Evolutionary conservation across 768 basidiomycete species (phyloP), one percentile per base, ranked within the genome.

Genomic region (Lenzites betulinus): DNA sequence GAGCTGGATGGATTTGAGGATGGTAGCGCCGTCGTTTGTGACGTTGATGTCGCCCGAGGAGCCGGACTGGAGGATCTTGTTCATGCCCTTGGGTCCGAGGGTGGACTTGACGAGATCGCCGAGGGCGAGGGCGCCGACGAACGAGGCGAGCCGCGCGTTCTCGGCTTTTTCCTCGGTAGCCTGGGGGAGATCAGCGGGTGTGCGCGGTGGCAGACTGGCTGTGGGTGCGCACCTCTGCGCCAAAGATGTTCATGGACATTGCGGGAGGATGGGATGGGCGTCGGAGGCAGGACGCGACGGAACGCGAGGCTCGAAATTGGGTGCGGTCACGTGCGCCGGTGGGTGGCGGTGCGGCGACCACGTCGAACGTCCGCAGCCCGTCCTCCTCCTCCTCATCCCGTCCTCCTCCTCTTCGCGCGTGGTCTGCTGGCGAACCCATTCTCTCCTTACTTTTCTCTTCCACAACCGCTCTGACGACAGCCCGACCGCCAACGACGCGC

Each of bases 71-170:
- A 99, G 85, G 64, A 99, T 98, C 80, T 98, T 98, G 87, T 98
- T 98, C 96, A 98, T 99, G 56, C 97, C 97, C 76, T 99, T 98
- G 23, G 97, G 97, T 9, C 97, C 97, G 2, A 99, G 83, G 8
- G 97, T 99, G 1, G 95, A 96, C 78, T 98, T 98, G 70, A 99
- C 96, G 65, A 99, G 87, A 78, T 99, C 97, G 43, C 97, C 97
- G 35, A 99, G 83, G 0, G 97, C 97, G 67, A 97, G 86, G 7
- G 97, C 96, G 35, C 97, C 97, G 55, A 99, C 92, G 75, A 99
- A 99, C 3, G 94, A 96, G 3, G 95, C 95, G 66, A 99, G 88
- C 76, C 96, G 93, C 73, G 96, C 96, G 82, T 95, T 93, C 79
- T 98, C 95, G 20, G 94, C 95, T 73, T 94, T 92, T 78, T 98